Evolutionary conservation across 495 filamentous ascomycete species (phyloP).

Genomic region (Podospora tetraspora): DNA sequence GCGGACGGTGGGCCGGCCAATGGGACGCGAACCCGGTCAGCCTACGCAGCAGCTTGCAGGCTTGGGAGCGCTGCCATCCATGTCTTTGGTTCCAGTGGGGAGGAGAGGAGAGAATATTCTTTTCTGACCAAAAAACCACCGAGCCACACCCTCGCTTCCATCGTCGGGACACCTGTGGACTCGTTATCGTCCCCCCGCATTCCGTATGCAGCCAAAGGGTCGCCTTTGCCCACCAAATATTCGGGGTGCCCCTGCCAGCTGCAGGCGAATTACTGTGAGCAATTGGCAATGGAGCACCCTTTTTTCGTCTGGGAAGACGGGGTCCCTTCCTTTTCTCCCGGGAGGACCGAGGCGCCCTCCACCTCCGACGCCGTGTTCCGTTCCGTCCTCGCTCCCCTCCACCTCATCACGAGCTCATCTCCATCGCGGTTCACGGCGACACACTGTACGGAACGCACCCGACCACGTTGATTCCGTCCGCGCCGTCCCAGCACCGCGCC

Average conservation of each 20-base stretch:
- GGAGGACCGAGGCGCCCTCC: not conserved
- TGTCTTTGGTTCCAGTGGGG: not conserved
- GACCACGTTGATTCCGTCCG: not conserved
- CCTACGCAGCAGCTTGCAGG: not conserved
- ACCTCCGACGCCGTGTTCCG: not conserved
- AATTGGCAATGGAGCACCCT: not conserved
- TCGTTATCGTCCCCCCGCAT: not conserved
- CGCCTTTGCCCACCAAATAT: not conserved
- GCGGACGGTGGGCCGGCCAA: not conserved
- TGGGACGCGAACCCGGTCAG: not conserved
- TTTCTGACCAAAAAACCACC: not conserved
- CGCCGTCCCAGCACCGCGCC: not conserved
- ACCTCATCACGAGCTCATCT: not conserved
- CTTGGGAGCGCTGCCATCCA: not conserved
- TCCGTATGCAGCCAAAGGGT: not conserved
- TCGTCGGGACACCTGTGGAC: not conserved
- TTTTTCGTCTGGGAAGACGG: not conserved
- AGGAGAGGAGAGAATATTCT: not conserved
- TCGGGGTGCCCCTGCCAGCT: not conserved
- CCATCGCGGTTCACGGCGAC: not conserved
- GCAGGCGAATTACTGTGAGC: not conserved
- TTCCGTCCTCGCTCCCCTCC: not conserved
- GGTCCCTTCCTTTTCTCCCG: not conserved
- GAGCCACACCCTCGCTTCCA: not conserved
- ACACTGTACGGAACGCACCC: not conserved